Base-by-base conservation (phyloP, 768 basidiomycete genomes). In the Serendipita sp. region DNA sequence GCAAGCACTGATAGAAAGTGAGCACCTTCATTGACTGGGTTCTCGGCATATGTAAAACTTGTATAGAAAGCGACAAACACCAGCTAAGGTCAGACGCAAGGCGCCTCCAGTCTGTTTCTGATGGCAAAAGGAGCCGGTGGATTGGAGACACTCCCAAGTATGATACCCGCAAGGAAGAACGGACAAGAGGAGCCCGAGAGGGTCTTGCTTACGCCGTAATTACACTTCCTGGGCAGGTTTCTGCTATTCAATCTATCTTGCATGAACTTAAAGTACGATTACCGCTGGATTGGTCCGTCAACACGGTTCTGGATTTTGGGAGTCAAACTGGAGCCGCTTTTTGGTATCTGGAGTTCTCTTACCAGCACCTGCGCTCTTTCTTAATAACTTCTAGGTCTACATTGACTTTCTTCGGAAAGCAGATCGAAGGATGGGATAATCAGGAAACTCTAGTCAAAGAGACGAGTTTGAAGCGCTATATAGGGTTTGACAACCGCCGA, bases 121-220 rank as follows among this genome's bases (percentile, higher is more conserved):
- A 69, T 6, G 67, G 70, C 1, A 66, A 65, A 11, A 67, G 66
- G 66, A 70, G 68, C 50, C 67, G 68, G 16, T 63, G 62, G 37
- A 44, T 62, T 8, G 50, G 48, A 2, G 63, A 66, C 33, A 60
- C 64, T 15, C 65, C 69, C 15, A 33, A n/a, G 36, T 50, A 40
- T 43, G 44, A 46, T 48, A 65, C 63, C 29, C 64, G 66, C 48
- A 37, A 33, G 44, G 58, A 63, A 31, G 64, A 64, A 53, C 44
- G 50, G 23, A 50, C 34, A 18, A 52, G 37, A 44, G 62, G 48
- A 27, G 46, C 64, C 63, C 79, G 86, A 31, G 88, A 92, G 67
- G 89, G 85, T 27, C 84, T 87, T 29, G 91, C 91, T 3, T 94
- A 92, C 71, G 86, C 87, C 13, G 84, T 88, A 11, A 79, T 93